A percentile compares a stretch with the other conserved stretches of the same genome.
phyloP scores from a whole-genome alignment of 371 early-diverging fungal genomes.

The Thermomucor indicae-seudaticae region DNA sequence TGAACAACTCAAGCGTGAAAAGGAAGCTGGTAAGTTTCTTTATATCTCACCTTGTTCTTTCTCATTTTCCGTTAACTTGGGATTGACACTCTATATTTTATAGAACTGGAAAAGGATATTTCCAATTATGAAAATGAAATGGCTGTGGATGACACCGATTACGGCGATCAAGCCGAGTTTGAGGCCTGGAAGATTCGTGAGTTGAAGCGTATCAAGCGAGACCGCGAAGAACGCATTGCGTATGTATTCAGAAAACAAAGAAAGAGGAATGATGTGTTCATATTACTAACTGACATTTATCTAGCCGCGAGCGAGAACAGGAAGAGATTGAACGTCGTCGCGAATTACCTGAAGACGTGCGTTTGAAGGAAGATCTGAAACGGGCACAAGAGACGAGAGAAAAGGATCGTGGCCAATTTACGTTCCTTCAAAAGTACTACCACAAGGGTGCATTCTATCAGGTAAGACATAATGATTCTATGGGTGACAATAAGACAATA shows the following conservation, averaged over 20 bases:
- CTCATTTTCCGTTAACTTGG: too few relatives aligned
- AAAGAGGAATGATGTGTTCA: background rate
- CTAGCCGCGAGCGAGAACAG: slow-evolving; percentile 68
- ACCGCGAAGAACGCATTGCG: slow-evolving; percentile 73
- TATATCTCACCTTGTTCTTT: background rate
- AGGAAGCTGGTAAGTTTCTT: slow-evolving; percentile 20
- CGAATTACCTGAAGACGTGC: slow-evolving; percentile 79
- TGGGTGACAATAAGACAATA: background rate
- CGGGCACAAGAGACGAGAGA: slow-evolving; percentile 47
- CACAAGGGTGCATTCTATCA: slow-evolving; percentile 87
- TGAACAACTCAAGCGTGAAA: slow-evolving; percentile 57
- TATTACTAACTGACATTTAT: background rate
- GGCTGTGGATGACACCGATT: slow-evolving; percentile 95
- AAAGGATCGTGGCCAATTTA: slow-evolving; percentile 44
- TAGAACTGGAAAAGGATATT: slow-evolving; percentile 24
- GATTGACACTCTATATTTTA: background rate
- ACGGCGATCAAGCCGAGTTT: slow-evolving; percentile 84
- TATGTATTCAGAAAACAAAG: slow-evolving; percentile 33
- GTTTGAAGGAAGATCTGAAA: slow-evolving; percentile 65
- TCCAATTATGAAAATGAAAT: slow-evolving; percentile 29
- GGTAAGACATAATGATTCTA: slow-evolving; percentile 35
- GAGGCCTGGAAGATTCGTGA: slow-evolving; percentile 94
- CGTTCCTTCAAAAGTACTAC: slow-evolving; percentile 81
- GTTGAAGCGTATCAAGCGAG: slow-evolving; percentile 82
- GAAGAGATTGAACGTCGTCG: slow-evolving; percentile 79